Evolutionary conservation across 2,329 filamentous ascomycete genomes (phyloP).

Genomic region (Lachnellula willkommii): DNA sequence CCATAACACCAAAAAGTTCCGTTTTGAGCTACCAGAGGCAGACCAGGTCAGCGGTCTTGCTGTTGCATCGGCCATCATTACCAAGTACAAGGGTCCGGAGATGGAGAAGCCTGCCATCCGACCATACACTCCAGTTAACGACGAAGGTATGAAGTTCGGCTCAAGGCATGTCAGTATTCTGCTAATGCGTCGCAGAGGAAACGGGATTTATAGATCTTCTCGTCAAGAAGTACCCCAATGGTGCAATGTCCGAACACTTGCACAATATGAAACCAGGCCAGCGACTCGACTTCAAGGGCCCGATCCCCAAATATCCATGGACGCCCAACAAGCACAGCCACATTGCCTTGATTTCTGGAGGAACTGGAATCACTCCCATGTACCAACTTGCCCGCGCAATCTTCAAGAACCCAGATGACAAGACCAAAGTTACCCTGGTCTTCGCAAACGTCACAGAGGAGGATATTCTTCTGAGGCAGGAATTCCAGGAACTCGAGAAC

Average conservation of each 20-base stretch:
- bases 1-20: slow-evolving; percentile 91
- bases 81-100: slow-evolving; percentile 82
- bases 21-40: slow-evolving; percentile 79
- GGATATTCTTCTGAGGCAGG: slow-evolving; percentile 84
- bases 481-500: slow-evolving; percentile 85
- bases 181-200: slow-evolving; percentile 47
- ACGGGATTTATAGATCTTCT: slow-evolving; percentile 81
- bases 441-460: slow-evolving; percentile 87
- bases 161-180: background rate
- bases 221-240: slow-evolving; percentile 85
- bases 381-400: slow-evolving; percentile 88
- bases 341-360: slow-evolving; percentile 82
- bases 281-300: slow-evolving; percentile 86
- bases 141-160: slow-evolving; percentile 57
- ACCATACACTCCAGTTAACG: slow-evolving; percentile 88
- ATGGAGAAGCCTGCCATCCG: slow-evolving; percentile 81
- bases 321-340: slow-evolving; percentile 87
- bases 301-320: slow-evolving; percentile 91
- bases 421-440: slow-evolving; percentile 94
- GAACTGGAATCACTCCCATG: slow-evolving; percentile 97
- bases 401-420: slow-evolving; percentile 93
- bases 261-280: slow-evolving; percentile 79
- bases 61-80: slow-evolving; percentile 81
- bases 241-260: slow-evolving; percentile 86
- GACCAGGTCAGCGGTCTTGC: slow-evolving; percentile 79